These are phyloP conservation scores for Voacanga thouarsii DNA, from an alignment of 257 asterid species.

Conservation along the genomic window DNA sequence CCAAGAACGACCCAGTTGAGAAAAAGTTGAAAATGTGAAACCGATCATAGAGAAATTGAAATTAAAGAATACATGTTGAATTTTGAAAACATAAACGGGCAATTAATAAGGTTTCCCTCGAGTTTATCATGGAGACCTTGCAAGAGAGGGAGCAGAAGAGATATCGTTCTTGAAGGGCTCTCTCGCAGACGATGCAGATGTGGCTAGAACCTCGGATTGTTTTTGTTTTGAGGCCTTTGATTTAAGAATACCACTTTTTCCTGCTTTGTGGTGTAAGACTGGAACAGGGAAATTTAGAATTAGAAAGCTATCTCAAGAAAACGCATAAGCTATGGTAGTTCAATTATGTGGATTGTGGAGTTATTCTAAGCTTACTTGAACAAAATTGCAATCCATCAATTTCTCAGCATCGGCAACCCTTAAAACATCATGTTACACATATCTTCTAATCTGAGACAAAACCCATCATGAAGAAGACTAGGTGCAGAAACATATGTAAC, in stretches of 20 bases:
- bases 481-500: not conserved
- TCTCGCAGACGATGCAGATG: slow-evolving; percentile 31
- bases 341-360: not conserved
- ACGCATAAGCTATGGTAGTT: too few species aligned
- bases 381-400: slow-evolving; percentile 54
- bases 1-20: slow-evolving; percentile 15
- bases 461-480: not conserved
- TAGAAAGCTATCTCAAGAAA: not conserved
- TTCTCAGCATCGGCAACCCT: slow-evolving; percentile 51
- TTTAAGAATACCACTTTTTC: slow-evolving; percentile 36
- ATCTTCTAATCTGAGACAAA: slow-evolving; percentile 40
- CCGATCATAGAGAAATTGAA: slow-evolving; percentile 12
- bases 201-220: slow-evolving; percentile 21
- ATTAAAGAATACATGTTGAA: not conserved
- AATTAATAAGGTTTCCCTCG: not conserved
- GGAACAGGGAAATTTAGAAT: not conserved
- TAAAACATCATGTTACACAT: slow-evolving; percentile 69
- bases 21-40: slow-evolving; percentile 6
- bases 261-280: slow-evolving; percentile 35
- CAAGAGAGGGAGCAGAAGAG: slow-evolving; percentile 57
- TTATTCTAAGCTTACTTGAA: slow-evolving; percentile 59
- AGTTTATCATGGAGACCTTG: slow-evolving; percentile 48
- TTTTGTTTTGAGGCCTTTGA: slow-evolving; percentile 29
- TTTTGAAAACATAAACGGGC: not conserved
- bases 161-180: slow-evolving; percentile 31